Base-by-base conservation (phyloP, 2,329 filamentous ascomycete species). In the Penicillium hesseltinei region DNA sequence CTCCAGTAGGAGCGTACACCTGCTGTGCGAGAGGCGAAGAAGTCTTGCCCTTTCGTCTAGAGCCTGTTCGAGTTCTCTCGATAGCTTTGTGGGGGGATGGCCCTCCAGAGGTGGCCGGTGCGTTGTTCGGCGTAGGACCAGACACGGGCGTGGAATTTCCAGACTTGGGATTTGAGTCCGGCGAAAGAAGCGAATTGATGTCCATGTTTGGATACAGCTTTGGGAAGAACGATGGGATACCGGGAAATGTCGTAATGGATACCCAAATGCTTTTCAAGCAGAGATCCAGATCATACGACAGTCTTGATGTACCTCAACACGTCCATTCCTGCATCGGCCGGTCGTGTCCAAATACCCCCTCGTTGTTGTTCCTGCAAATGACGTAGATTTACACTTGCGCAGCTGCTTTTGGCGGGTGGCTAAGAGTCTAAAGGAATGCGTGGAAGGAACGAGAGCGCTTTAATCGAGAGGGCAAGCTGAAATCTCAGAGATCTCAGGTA, bases 131-230 rank as follows among this genome's bases (percentile, higher is more conserved):
- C 4, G 68, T 58, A 51, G 69, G 63, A 51, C 63, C 65, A 39
- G 65, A 54, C 23, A 65, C 62, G 35, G 70, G 67, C 31, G 71
- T 70, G 15, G 74, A 70, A 59, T 67, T 72, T 59, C 70, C 67
- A 38, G 73, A 69, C 47, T 75, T 72, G 17, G 72, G 67, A 62
- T 76, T 73, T 40, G 73, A 72, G 57, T 78, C 75, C 65, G 76
- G 75, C 53, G 77, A 79, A 58, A 79, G 74, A 36, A 79, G 73
- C 25, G 74, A 77, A 65, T 74, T 78, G 66, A 79, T 78, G 61
- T 79, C 77, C 77, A 79, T 79, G 31, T 63, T 72, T 60, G 43
- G 21, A 46, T 46, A 39, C n/a, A 39, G 39, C 23, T 31, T 21
- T 52, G 54, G 47, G 44, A 36, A 45, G 51, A 48, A 25, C 46